phyloP scores from a whole-genome alignment of 2,329 filamentous ascomycete species.

The Cucurbitaria berberidis region DNA sequence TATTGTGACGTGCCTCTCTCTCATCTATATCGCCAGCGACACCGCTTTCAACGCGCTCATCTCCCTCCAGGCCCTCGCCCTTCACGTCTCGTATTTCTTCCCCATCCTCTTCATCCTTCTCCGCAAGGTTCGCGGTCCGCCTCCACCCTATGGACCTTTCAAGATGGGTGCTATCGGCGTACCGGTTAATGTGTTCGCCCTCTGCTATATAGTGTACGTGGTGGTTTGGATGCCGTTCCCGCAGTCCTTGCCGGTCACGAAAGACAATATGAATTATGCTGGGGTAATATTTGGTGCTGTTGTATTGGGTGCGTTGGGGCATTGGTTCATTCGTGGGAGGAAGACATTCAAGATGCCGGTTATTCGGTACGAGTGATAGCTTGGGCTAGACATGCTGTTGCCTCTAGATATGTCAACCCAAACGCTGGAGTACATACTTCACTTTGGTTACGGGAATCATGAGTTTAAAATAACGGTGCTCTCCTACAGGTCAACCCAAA shows the following conservation, averaged over 20 bases:
- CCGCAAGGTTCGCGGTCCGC: conserved; percentile 23
- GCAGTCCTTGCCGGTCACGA: conserved; percentile 31
- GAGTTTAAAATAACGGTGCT: no score
- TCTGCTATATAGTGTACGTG: conserved; percentile 34
- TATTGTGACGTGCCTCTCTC: conserved; percentile 40
- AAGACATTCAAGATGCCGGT: conserved; percentile 33
- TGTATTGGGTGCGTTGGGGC: conserved; percentile 25
- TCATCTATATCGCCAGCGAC: conserved; percentile 40
- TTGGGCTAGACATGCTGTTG: not conserved
- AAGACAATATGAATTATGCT: conserved; percentile 42
- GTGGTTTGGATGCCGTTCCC: conserved; percentile 43
- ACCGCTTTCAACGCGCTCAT: conserved; percentile 47
- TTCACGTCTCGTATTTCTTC: conserved; percentile 43
- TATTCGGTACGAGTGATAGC: conserved; percentile 24
- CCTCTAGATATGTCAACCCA: not conserved
- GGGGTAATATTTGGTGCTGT: conserved; percentile 37
- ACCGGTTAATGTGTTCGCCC: conserved; percentile 31
- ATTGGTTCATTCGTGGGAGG: conserved; percentile 28
- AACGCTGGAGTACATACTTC: not conserved
- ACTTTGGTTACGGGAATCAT: no score
- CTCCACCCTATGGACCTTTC: conserved; percentile 35
- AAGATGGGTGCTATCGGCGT: conserved; percentile 34
- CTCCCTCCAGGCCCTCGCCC: conserved; percentile 39
- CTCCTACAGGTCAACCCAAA: no score
- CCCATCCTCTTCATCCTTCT: conserved; percentile 38